phyloP scores from a whole-genome alignment of 441 rosid species.

The Melastoma candidum region DNA sequence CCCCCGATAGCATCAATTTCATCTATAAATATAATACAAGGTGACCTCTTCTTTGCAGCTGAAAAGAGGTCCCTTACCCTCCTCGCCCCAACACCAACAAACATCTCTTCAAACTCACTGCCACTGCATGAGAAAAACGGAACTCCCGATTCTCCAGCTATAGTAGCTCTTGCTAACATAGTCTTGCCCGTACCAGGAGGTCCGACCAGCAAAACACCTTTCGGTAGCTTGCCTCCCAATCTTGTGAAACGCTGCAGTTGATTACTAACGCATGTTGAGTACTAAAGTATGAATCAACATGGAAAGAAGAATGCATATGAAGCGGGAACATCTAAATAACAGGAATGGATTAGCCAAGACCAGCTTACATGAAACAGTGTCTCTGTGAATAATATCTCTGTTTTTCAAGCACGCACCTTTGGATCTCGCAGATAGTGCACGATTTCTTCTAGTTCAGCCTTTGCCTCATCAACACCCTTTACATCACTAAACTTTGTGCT shows the following conservation, averaged over 20 bases:
- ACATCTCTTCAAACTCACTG: conserved; percentile 97
- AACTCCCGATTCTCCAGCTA: conserved; percentile 97
- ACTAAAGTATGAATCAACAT: too few species aligned
- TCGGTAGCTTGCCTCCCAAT: conserved; percentile 95
- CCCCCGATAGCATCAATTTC: conserved; percentile 97
- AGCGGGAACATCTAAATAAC: too few species aligned
- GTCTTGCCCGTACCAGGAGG: conserved; percentile 99
- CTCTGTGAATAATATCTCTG: too few species aligned
- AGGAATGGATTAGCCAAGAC: too few species aligned
- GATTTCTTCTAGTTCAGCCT: conserved; percentile 88
- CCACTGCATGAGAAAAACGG: conserved; percentile 99
- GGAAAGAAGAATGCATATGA: too few species aligned
- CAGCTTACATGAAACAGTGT: too few species aligned
- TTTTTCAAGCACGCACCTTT: conserved; percentile 34
- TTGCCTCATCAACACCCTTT: conserved; percentile 97
- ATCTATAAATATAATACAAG: conserved; percentile 88
- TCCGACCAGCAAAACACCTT: conserved; percentile 91
- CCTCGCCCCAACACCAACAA: conserved; percentile 98
- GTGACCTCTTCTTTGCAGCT: conserved; percentile 89
- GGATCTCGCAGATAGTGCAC: conserved; percentile 98
- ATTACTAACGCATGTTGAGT: conserved; percentile 5
- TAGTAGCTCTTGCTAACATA: conserved; percentile 94
- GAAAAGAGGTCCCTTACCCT: conserved; percentile 89
- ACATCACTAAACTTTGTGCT: conserved; percentile 85
- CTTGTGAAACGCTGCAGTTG: conserved; percentile 79